Percentiles rank a stretch among this genome's conserved stretches.
phyloP scores from a whole-genome alignment of 257 asterid species.

The Nicotiana tabacum region DNA sequence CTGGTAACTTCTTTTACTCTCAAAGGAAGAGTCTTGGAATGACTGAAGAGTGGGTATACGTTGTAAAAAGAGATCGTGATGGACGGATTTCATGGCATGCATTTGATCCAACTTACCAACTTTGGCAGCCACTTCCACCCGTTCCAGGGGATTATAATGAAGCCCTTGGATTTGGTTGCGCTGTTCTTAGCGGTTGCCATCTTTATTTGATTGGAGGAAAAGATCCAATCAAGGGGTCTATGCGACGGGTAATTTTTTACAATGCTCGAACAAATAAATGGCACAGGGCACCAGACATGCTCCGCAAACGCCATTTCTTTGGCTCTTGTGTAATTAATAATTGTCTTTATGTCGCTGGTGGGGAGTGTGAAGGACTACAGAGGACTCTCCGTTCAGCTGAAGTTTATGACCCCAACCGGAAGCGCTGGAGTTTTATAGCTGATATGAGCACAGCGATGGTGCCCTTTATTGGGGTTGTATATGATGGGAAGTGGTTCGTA shows the following conservation, averaged over 20 bases:
- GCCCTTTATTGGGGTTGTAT: conserved; percentile 39
- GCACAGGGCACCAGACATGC: conserved; percentile 46
- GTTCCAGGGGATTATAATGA: conserved; percentile 39
- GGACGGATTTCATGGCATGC: conserved; percentile 47
- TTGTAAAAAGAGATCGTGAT: conserved; percentile 40
- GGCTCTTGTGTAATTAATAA: conserved; percentile 42
- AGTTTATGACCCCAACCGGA: conserved; percentile 37
- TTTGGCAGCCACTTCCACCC: conserved; percentile 48
- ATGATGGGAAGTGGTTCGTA: conserved; percentile 38
- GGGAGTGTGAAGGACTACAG: conserved; percentile 43
- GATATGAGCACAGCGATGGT: conserved; percentile 48
- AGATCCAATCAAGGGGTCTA: conserved; percentile 38
- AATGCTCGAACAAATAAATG: conserved; percentile 43
- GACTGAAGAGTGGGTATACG: conserved; percentile 47
- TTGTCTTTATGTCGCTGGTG: conserved; percentile 45
- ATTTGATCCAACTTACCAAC: conserved; percentile 36
- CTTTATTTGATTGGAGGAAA: conserved; percentile 40
- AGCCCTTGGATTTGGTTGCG: conserved; percentile 46
- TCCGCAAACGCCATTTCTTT: conserved; percentile 36
- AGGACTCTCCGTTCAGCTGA: conserved; percentile 43
- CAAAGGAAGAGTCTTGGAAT: conserved; percentile 38
- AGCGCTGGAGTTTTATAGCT: conserved; percentile 37
- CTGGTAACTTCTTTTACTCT: conserved; percentile 40
- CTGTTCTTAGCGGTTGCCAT: conserved; percentile 43
- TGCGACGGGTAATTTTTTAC: conserved; percentile 42